These are phyloP conservation scores for Dovyalis caffra DNA, from an alignment of 345 rosid species.

Conservation along the genomic window DNA sequence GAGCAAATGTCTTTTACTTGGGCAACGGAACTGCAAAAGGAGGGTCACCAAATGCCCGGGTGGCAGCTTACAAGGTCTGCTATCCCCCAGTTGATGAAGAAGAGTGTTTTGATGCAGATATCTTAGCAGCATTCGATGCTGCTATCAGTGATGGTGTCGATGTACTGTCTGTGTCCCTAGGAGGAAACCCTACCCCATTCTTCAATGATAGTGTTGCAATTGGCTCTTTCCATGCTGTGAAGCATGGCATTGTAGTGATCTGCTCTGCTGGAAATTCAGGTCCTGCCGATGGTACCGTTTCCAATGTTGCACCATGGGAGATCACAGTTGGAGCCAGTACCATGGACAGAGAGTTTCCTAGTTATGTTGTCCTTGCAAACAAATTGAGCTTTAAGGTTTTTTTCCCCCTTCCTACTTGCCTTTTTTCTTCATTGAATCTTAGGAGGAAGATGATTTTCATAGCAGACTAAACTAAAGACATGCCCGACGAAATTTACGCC, in stretches of 20 bases:
- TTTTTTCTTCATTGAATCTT: background rate
- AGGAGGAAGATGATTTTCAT: too few species aligned
- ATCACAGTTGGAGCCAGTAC: slow-evolving; percentile 92
- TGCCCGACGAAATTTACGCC: background rate
- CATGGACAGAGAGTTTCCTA: slow-evolving; percentile 79
- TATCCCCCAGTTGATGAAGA: slow-evolving; percentile 14
- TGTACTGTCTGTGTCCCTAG: slow-evolving; percentile 22
- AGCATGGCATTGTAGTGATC: slow-evolving; percentile 22
- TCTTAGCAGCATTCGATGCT: slow-evolving; percentile 25
- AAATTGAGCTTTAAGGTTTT: slow-evolving; percentile 56
- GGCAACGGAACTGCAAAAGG: slow-evolving; percentile 30
- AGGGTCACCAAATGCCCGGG: slow-evolving; percentile 24
- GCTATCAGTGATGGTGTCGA: slow-evolving; percentile 25
- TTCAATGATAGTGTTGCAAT: slow-evolving; percentile 23
- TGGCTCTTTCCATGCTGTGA: slow-evolving; percentile 29
- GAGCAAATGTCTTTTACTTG: slow-evolving; percentile 17
- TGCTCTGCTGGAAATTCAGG: slow-evolving; percentile 68
- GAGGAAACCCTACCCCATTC: slow-evolving; percentile 4
- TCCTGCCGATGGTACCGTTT: slow-evolving; percentile 56
- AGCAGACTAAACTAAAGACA: background rate
- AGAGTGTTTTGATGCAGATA: slow-evolving; percentile 28
- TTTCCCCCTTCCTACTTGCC: background rate
- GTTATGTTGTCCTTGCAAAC: slow-evolving; percentile 56
- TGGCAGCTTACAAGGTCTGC: slow-evolving; percentile 23
- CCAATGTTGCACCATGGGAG: slow-evolving; percentile 82